A percentile compares a stretch with the other conserved stretches of the same genome.
Conservation (phyloP, 2,329 filamentous ascomycete genomes). For the Knoxdaviesia capensis region DNA sequence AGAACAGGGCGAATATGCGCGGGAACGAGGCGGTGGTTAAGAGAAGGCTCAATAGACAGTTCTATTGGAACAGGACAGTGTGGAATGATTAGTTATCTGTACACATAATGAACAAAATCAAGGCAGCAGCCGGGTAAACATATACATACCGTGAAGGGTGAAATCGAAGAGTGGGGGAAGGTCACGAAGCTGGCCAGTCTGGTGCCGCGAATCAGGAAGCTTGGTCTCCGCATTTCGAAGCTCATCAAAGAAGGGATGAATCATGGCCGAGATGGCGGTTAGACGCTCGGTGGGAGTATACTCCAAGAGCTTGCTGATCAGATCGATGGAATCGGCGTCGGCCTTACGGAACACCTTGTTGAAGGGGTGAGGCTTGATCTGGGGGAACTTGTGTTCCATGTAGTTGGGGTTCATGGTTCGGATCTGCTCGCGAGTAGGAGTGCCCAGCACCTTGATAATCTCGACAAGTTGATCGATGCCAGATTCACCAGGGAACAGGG, state of each 20-base stretch:
- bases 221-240: slow-evolving; percentile 78
- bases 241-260: slow-evolving; percentile 97
- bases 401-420: slow-evolving; percentile 99
- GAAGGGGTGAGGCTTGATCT: slow-evolving; percentile 98
- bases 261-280: slow-evolving; percentile 88
- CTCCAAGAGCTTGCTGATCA: slow-evolving; percentile 84
- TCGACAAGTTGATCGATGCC: slow-evolving; percentile 97
- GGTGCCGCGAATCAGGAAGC: slow-evolving; percentile 84
- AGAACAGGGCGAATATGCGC: slow-evolving; percentile 59
- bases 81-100: slow-evolving; percentile 3
- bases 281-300: slow-evolving; percentile 94
- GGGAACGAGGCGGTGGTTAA: slow-evolving; percentile 81
- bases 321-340: slow-evolving; percentile 75
- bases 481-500: slow-evolving; percentile 92
- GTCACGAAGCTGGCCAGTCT: slow-evolving; percentile 59
- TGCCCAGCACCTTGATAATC: slow-evolving; percentile 97
- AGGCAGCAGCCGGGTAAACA: neutral
- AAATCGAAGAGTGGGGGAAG: slow-evolving; percentile 86
- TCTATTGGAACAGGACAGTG: slow-evolving; percentile 31
- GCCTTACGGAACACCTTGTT: slow-evolving; percentile 98
- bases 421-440: slow-evolving; percentile 92
- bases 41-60: slow-evolving; percentile 77
- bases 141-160: slow-evolving; percentile 62
- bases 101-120: neutral
- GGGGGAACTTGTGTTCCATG: slow-evolving; percentile 99